Evolutionary conservation across 208 protist species (phyloP), one percentile per base, ranked within the genome.

Genomic region (Trypanosoma lewisi): DNA sequence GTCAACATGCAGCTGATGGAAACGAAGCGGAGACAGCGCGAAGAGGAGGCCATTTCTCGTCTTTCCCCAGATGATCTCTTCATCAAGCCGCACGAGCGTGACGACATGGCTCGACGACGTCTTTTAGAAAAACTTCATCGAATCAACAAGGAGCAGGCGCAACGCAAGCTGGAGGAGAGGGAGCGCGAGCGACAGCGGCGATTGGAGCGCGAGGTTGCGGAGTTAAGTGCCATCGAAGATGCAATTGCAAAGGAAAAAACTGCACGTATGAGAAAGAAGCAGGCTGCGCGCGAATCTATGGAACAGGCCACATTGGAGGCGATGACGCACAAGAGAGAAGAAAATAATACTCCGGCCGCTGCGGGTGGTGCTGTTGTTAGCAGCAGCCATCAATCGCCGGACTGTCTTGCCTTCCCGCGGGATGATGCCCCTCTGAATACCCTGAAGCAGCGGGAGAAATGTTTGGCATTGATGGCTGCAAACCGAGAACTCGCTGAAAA

Each of bases 1-100:
- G 58, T 82, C n/a, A 87, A 93, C 70, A 71, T 75, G 65, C 75
- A 78, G 53, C 59, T 93, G 39, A 76, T 79, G 28, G 74, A 89
- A 56, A 49, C 58, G n/a, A 76, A 76, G 53, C 37, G 58, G 30
- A 37, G 37, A 6, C 62, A 75, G 17, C 42, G 54, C n/a, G 41
- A 33, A 21, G 67, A 44, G 50, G 63, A 55, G 0, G 9, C 25
- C 19, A 28, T 50, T n/a, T 37, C 8, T 36, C 23, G 23, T 1
- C 33, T 48, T 11, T 62, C 53, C 6, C 45, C 54, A 31, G 23
- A 62, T 44, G 21, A 5, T 37, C 9, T 8, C 4, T 48, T 62
- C 44, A 34, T 67, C 27, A 17, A 59, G 17, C 25, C 28, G 11
- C 4, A 30, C 21, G 14, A 25, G 41, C 2, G 19, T 1, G 25